These are phyloP conservation scores for Corylus americana DNA, from an alignment of 306 rosid genomes.

Conservation along the genomic window DNA sequence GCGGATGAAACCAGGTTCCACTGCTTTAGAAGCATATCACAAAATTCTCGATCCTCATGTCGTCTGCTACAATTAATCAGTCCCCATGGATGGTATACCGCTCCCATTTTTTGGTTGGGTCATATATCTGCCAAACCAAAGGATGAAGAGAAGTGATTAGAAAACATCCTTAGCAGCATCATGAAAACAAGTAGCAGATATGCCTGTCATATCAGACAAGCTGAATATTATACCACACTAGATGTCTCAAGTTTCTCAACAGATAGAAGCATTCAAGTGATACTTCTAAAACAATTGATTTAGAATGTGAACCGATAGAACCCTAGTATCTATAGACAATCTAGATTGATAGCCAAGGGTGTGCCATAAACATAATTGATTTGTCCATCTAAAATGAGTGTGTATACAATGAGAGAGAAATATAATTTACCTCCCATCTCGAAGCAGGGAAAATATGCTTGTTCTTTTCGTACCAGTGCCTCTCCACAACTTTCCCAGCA, in stretches of 20 bases:
- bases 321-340: not conserved
- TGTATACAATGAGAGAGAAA: constrained; percentile 7
- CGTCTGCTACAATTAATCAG: constrained; percentile 17
- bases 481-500: constrained; percentile 96
- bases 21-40: not conserved
- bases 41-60: not conserved
- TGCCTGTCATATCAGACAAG: not conserved
- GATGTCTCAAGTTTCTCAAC: not conserved
- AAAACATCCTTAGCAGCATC: not conserved
- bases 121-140: constrained; percentile 45
- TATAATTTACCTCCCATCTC: constrained; percentile 80
- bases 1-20: not conserved
- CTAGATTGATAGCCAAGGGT: not conserved
- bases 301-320: not conserved
- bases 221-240: not conserved
- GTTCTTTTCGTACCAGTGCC: constrained; percentile 99
- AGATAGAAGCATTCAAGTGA: not conserved
- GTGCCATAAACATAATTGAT: not conserved
- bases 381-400: not conserved
- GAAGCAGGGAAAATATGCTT: constrained; percentile 98
- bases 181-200: not conserved
- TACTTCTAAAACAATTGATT: not conserved
- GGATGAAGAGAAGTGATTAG: not conserved
- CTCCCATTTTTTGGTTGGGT: constrained; percentile 69
- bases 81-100: constrained; percentile 77